Evolutionary conservation across 176 grass and related monocot genomes (phyloP), one percentile per base, ranked within the genome.

Genomic region (Musa itinerans): DNA sequence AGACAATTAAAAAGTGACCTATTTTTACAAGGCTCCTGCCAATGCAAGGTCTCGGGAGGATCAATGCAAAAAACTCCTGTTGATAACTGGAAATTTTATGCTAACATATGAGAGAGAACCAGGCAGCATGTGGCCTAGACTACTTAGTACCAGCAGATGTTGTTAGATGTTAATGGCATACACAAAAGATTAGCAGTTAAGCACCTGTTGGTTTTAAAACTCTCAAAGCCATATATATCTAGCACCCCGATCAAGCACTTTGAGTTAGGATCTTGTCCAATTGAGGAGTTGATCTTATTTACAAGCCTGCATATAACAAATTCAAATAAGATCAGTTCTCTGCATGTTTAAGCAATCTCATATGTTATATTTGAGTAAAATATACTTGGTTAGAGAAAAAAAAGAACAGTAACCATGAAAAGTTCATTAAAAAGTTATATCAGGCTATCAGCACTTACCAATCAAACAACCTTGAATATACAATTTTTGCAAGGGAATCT

Each of bases 151-250:
- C 50, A 27, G 53, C 50, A 74, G 16, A 15, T 17, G 10, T 19
- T 74, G 23, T 54, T 27, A 25, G 8, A 54, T 56, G 19, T 58
- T 54, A 15, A 57, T 57, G 73, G 8, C 54, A 85, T 81, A 75
- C 66, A 83, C 75, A 91, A 89, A 86, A 89, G 83, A 34, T 3
- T 83, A 86, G 86, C 90, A 74, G 73, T 85, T 75, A 84, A 89
- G 84, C 95, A 99, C 95, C 95, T 99, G 95, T 99, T 99, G 85
- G 88, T 99, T 83, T 99, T 99, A 84, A 99, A 99, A 89, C 95
- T 99, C 80, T 99, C 95, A 68, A 99, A 99, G 48, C 95, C 95
- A 17, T 99, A 99, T 80, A 99, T 99, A 83, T 99, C 95, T 21
- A 99, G 88, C 72, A 99, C 95, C 50, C 90, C 95, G 52, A 99